Percentiles rank a stretch among this genome's conserved stretches.
phyloP scores from a whole-genome alignment of 2,329 filamentous ascomycete genomes.

The Penicillium sp. region DNA sequence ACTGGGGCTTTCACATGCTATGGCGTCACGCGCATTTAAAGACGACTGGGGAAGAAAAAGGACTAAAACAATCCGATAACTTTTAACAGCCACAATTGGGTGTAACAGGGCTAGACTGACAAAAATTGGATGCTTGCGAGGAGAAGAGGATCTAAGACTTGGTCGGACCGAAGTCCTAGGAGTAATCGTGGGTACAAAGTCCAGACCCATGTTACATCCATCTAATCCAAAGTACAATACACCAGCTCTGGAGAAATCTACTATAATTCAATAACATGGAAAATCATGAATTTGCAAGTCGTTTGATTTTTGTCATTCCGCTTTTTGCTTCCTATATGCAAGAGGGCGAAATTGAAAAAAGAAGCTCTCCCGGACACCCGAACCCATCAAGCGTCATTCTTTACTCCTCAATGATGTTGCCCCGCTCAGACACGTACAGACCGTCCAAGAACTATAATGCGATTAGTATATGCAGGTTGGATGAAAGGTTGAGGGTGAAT shows the following conservation, averaged over 20 bases:
- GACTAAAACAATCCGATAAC: not conserved
- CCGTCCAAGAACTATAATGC: conserved; percentile 87
- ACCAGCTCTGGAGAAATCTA: not conserved
- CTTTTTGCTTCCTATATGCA: conserved; percentile 43
- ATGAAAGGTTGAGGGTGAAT: not conserved
- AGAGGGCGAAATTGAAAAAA: conserved; percentile 39
- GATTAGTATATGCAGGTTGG: conserved; percentile 6
- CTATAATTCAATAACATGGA: not conserved
- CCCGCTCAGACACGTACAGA: conserved; percentile 99
- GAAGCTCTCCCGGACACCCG: conserved; percentile 39
- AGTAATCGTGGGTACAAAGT: not conserved
- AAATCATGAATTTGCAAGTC: conserved; percentile 28
- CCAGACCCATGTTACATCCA: not conserved
- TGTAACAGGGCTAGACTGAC: not conserved
- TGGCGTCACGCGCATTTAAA: conserved; percentile 14
- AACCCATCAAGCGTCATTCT: conserved; percentile 34
- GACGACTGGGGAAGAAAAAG: conserved; percentile 4
- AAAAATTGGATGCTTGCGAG: not conserved
- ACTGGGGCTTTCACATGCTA: conserved; percentile 26
- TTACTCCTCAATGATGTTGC: conserved; percentile 76
- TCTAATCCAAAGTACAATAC: not conserved
- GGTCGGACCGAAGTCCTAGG: not conserved
- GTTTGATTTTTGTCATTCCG: conserved; percentile 39
- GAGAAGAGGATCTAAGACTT: not conserved
- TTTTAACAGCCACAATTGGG: not conserved